Conservation (phyloP, 2,329 filamentous ascomycete genomes). For the Madurella mycetomatis region DNA sequence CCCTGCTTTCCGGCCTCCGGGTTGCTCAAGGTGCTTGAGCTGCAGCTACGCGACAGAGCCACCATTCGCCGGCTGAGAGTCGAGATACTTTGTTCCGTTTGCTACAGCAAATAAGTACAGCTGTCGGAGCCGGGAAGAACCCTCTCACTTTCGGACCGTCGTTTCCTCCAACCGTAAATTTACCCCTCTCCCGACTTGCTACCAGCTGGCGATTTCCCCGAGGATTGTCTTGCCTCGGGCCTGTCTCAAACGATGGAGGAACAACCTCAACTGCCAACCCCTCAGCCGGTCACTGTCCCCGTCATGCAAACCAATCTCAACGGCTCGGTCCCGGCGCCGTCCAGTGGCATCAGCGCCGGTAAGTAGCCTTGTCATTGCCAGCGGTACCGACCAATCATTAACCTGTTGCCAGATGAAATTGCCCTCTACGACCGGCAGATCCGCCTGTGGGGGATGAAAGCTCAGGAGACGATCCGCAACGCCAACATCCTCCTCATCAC, state of each 20-base stretch:
- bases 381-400: not conserved
- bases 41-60: not conserved
- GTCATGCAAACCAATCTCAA: conserved; percentile 12
- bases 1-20: no score
- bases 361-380: conserved; percentile 7
- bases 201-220: not conserved
- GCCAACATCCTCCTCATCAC: conserved; percentile 88
- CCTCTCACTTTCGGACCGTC: not conserved
- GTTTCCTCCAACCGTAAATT: not conserved
- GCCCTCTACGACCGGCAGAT: conserved; percentile 97
- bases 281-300: not conserved
- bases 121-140: no score
- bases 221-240: not conserved
- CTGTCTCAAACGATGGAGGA: conserved; percentile 6
- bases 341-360: conserved; percentile 31
- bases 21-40: not conserved
- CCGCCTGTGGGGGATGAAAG: conserved; percentile 92
- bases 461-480: conserved; percentile 85
- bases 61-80: not conserved
- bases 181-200: not conserved
- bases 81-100: not conserved
- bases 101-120: not conserved
- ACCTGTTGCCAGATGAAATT: conserved; percentile 68
- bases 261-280: not conserved
- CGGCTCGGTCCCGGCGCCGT: conserved; percentile 12